Conservation (phyloP, 176 grass and related monocot species). For the Musa beccarii region DNA sequence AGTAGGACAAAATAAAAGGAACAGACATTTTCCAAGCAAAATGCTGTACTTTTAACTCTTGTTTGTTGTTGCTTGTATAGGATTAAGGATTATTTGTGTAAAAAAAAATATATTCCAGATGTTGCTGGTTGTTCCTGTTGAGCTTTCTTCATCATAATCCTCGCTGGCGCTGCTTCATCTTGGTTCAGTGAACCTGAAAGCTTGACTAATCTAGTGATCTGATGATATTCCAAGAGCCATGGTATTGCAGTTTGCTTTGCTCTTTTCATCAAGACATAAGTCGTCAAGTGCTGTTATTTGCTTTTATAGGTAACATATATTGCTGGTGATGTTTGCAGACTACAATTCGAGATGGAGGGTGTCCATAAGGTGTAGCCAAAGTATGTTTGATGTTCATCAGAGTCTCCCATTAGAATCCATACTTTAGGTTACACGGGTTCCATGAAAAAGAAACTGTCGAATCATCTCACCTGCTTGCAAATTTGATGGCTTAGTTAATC, state of each 20-base stretch:
- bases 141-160: constrained; percentile 62
- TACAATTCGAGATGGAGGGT: too few relatives aligned
- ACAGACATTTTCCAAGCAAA: neutral
- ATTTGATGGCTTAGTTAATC: too few relatives aligned
- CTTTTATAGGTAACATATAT: neutral
- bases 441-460: too few relatives aligned
- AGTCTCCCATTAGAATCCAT: too few relatives aligned
- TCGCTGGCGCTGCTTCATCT: constrained; percentile 59
- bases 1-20: neutral
- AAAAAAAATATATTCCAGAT: constrained; percentile 44
- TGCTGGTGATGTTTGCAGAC: neutral
- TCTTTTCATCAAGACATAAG: constrained; percentile 86
- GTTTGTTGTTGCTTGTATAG: too few relatives aligned
- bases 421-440: too few relatives aligned
- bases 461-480: too few relatives aligned
- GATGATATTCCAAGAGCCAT: constrained; percentile 58
- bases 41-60: too few relatives aligned
- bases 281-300: constrained; percentile 6
- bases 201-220: constrained; percentile 51
- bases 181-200: constrained; percentile 89
- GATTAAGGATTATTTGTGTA: neutral
- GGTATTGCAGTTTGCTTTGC: constrained; percentile 72
- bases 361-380: too few relatives aligned
- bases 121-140: constrained; percentile 74
- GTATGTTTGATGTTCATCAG: too few relatives aligned